A percentile compares a stretch with the other conserved stretches of the same genome.
phyloP scores from a whole-genome alignment of 164 flowering plant genomes.

The Malania oleifera region DNA sequence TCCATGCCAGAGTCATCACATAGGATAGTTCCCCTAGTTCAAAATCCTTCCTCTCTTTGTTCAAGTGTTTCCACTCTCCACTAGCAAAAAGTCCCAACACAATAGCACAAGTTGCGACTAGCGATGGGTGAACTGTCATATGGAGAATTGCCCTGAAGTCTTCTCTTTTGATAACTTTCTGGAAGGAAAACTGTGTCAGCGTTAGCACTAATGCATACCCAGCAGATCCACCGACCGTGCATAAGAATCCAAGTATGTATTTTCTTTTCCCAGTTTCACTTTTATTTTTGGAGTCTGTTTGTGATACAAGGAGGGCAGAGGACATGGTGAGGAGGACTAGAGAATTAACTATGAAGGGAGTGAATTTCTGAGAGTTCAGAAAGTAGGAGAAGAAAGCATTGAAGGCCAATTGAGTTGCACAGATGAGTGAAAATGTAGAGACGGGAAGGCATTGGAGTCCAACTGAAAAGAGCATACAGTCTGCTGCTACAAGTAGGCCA shows the following conservation, averaged over 20 bases:
- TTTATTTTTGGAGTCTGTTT: slow-evolving; percentile 9
- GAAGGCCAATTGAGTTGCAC: slow-evolving; percentile 41
- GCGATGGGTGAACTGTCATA: slow-evolving; percentile 22
- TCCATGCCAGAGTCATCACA: slow-evolving; percentile 22
- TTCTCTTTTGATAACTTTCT: slow-evolving; percentile 25
- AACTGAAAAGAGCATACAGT: slow-evolving; percentile 19
- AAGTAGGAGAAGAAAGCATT: slow-evolving; percentile 34
- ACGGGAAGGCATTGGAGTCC: slow-evolving; percentile 35
- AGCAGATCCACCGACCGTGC: slow-evolving; percentile 33
- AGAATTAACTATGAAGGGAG: slow-evolving; percentile 33
- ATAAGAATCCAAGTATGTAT: slow-evolving; percentile 21
- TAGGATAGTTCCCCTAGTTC: slow-evolving; percentile 27
- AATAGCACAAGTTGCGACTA: slow-evolving; percentile 20
- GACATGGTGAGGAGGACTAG: slow-evolving; percentile 37
- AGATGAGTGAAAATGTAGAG: slow-evolving; percentile 32
- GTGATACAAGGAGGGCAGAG: slow-evolving; percentile 27
- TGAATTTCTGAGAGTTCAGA: slow-evolving; percentile 35
- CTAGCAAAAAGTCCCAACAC: slow-evolving; percentile 31
- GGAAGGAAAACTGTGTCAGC: slow-evolving; percentile 29
- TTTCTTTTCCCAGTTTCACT: slow-evolving; percentile 6
- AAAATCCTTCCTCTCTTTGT: slow-evolving; percentile 33
- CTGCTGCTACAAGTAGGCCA: slow-evolving; percentile 28
- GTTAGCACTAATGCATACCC: slow-evolving; percentile 29
- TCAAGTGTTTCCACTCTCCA: slow-evolving; percentile 34
- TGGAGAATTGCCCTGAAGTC: slow-evolving; percentile 21